Percentiles rank a stretch among this genome's conserved stretches.
Evolutionary conservation across 441 rosid genomes (phyloP).

Genomic region (Geranium incanum): DNA sequence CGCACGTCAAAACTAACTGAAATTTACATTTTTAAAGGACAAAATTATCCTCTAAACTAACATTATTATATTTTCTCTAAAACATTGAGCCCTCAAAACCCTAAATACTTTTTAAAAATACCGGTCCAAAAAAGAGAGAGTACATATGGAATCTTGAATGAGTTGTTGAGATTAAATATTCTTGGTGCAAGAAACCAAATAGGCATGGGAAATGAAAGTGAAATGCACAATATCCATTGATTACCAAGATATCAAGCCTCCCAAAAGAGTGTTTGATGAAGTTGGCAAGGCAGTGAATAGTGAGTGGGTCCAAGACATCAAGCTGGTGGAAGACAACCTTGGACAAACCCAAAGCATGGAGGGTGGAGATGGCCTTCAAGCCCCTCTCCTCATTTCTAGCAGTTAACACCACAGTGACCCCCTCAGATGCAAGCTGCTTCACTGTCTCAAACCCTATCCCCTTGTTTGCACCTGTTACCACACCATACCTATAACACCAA

Average conservation of each 20-base stretch:
- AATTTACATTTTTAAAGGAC: too few species aligned
- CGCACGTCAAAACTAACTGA: too few species aligned
- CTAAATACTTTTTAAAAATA: too few species aligned
- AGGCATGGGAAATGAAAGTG: too few species aligned
- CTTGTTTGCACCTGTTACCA: conserved; percentile 48
- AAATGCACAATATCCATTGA: too few species aligned
- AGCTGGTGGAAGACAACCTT: conserved; percentile 46
- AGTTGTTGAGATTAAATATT: too few species aligned
- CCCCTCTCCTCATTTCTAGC: conserved; percentile 43
- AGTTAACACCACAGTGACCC: conserved; percentile 36
- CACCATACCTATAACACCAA: conserved; percentile 26
- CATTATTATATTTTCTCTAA: too few species aligned
- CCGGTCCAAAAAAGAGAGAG: too few species aligned
- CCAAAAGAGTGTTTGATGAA: conserved; percentile 33
- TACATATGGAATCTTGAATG: too few species aligned
- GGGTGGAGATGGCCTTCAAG: conserved; percentile 28
- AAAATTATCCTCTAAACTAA: too few species aligned
- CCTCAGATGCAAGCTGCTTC: conserved; percentile 34
- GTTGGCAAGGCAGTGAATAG: conserved; percentile 25
- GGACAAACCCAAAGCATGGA: conserved; percentile 29
- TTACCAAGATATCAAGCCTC: conserved; percentile 42
- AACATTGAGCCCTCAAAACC: too few species aligned
- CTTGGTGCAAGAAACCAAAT: too few species aligned
- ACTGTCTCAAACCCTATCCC: conserved; percentile 47
- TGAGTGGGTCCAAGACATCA: conserved; percentile 38